Percentiles rank a stretch among this genome's conserved stretches.
phyloP scores from a whole-genome alignment of 345 rosid species.

The Bretschneidera sinensis region DNA sequence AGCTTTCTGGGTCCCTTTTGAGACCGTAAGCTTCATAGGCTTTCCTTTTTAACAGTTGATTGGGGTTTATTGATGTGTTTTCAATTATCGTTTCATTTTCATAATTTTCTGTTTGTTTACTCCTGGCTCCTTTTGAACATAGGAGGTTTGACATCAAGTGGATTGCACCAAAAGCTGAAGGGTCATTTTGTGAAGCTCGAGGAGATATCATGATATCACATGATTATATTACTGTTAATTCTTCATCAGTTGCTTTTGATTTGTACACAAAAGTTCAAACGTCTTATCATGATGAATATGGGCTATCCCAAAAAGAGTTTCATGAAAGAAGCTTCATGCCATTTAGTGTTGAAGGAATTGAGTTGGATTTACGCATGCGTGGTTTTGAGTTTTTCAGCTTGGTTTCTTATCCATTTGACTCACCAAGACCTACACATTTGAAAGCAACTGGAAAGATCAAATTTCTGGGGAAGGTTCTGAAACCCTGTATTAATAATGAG shows the following conservation, averaged over 20 bases:
- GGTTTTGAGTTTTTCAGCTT: constrained; percentile 92
- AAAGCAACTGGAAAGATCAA: constrained; percentile 91
- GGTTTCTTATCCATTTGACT: constrained; percentile 83
- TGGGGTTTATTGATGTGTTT: neutral
- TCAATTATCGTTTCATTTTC: neutral
- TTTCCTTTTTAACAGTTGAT: constrained; percentile 14
- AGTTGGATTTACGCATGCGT: constrained; percentile 91
- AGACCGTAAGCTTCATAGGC: constrained; percentile 63
- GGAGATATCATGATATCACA: constrained; percentile 92
- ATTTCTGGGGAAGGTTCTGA: constrained; percentile 74
- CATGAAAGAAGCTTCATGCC: constrained; percentile 42
- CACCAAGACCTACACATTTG: constrained; percentile 89
- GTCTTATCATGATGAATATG: constrained; percentile 58
- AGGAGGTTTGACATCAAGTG: constrained; percentile 98
- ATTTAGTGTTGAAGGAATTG: constrained; percentile 82
- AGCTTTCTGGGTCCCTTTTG: constrained; percentile 88
- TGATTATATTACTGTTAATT: constrained; percentile 70
- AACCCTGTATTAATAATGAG: constrained; percentile 27
- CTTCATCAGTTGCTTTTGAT: constrained; percentile 89
- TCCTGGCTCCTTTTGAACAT: constrained; percentile 14
- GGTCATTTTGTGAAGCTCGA: constrained; percentile 93
- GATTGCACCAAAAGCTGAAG: constrained; percentile 98
- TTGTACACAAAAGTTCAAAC: constrained; percentile 71
- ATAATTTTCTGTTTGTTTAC: neutral
- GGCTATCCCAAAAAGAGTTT: constrained; percentile 39